Conservation (phyloP, 208 protist species). For the Angomonas ambiguus region DNA sequence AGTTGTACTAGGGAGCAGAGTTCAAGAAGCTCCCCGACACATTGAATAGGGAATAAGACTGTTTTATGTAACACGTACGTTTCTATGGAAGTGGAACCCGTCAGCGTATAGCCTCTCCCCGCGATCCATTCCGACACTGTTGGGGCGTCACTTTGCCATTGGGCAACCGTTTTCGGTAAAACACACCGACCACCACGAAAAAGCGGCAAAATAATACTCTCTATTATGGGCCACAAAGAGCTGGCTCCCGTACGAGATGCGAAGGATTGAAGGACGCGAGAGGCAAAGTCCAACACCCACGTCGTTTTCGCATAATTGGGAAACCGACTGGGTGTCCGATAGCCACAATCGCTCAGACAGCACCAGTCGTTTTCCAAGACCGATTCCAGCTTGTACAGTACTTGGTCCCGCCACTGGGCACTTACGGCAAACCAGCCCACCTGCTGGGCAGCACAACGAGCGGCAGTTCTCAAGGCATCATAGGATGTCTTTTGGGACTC, state of each 20-base stretch:
- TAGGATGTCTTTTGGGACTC: constrained; percentile 24
- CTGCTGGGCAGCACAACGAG: constrained; percentile 45
- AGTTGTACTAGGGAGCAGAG: constrained; percentile 48
- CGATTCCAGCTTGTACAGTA: constrained; percentile 46
- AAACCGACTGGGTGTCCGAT: constrained; percentile 28
- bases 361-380: constrained; percentile 75
- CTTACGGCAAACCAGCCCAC: constrained; percentile 77
- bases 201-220: constrained; percentile 31
- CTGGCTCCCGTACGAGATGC: constrained; percentile 20
- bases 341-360: constrained; percentile 33
- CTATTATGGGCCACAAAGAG: constrained; percentile 19
- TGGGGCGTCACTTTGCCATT: background rate
- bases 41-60: constrained; percentile 82
- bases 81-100: background rate
- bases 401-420: constrained; percentile 84
- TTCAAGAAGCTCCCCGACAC: constrained; percentile 62
- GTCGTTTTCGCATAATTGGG: constrained; percentile 66
- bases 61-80: constrained; percentile 19
- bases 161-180: background rate
- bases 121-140: background rate
- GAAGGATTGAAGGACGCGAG: constrained; percentile 38
- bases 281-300: constrained; percentile 39
- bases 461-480: constrained; percentile 25
- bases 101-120: background rate
- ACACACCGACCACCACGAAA: no score